Base-by-base conservation (phyloP, 495 filamentous ascomycete genomes). In the Annulohypoxylon bovei region DNA sequence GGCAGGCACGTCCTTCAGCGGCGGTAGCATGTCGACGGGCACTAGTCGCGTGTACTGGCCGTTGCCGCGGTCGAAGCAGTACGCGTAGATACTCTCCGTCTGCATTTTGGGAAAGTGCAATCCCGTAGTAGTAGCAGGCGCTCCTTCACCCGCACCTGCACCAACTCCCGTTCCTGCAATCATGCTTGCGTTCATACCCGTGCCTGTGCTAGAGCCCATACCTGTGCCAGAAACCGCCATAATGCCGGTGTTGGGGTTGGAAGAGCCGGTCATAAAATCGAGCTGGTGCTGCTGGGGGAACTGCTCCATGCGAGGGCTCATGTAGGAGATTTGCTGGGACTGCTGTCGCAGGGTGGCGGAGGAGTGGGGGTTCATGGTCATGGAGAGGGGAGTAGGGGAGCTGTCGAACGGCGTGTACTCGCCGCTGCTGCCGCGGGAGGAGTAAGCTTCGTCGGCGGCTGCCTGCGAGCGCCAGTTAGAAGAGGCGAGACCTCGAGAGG, bases 11-110 rank as follows among this genome's bases (percentile, higher is more conserved):
- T 76, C 77, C 33, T 73, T 57, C 39, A 83, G 28, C 5, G 77
- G 44, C 0, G 88, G 88, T 4, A 92, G 76, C 77, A 91, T 86
- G 69, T 93, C 91, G 0, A 88, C 82, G 0, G 89, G 87, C 35
- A 93, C 78, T 9, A 94, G 81, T 0, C 88, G 88, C 11, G 89
- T 90, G 59, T 86, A 78, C 14, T 73, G 77, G 52, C 89, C 89
- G 65, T 88, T 81, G 14, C 84, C 82, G 32, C 90, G 86, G 35
- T 84, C 77, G 57, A 85, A 84, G 73, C 86, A 90, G 76, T 87
- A 89, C 16, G 72, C 77, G 37, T 76, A 78, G 57, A 69, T 72
- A 20, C 50, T 14, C 6, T 75, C 68, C 0, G 74, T 44, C 35
- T 68, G 70, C 28, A 60, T 11, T 0, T 75, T 70, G 35, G 64